Evolutionary conservation across 2,329 filamentous ascomycete species (phyloP), one percentile per base, ranked within the genome.

Genomic region (Aspergillus sp.): DNA sequence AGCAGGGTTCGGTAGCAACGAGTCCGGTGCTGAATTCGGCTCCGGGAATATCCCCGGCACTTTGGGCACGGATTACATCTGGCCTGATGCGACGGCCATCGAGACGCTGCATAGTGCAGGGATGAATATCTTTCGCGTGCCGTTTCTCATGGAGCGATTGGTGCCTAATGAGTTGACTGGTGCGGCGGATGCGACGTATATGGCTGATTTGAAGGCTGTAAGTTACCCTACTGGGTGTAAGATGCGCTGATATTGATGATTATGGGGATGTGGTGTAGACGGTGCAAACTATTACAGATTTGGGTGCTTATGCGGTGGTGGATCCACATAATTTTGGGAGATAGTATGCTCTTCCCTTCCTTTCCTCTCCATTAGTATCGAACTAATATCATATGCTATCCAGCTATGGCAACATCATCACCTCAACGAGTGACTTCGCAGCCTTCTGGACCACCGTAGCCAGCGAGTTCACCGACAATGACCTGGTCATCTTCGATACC

Each of bases 1-100:
- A 17, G 6, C 43, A 73, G 72, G 72, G 70, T 78, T 83, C 50
- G 82, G 82, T 4, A 73, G 81, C 66, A 84, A 82, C 65, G 80
- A 87, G 69, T 83, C 84, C n/a, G 85, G 86, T 49, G 87, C 85
- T 49, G 89, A 91, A 71, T 91, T 90, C 59, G 88, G 87, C 23
- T 74, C 83, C 59, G 76, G 68, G n/a, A 80, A 76, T 38, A 80
- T 85, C 52, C 87, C 88, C 0, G 88, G 88, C 28, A 52, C 36
- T 4, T 54, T 84, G 67, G 83, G 82, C 63, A 87, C 74, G 7
- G 82, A 90, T 67, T 91, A 85, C 74, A 87, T 76, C 63, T 91
- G 87, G 80, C 87, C 87, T 4, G 79, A 84, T 52, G 74, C 81
- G 12, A 72, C 75, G 5, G 72, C 80, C 8, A 81, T 86, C 39